Evolutionary conservation across 2,329 filamentous ascomycete species (phyloP).

Genomic region (Dryadomyces quercivorus): DNA sequence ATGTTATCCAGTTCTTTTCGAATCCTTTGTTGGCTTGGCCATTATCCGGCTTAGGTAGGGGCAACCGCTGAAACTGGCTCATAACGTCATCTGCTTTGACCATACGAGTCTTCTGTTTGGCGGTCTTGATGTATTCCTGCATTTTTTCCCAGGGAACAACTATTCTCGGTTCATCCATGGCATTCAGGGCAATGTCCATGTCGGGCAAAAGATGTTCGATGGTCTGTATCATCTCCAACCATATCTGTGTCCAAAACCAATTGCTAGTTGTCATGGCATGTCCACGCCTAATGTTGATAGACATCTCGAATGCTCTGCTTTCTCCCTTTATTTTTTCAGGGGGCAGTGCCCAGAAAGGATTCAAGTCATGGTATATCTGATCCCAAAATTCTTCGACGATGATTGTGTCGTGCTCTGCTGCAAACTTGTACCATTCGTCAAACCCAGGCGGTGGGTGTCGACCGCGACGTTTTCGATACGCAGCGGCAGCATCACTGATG

Average conservation of each 20-base stretch:
- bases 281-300: conserved; percentile 43
- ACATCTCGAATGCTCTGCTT: conserved; percentile 45
- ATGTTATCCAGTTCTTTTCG: conserved; percentile 37
- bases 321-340: conserved; percentile 33
- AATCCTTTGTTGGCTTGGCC: conserved; percentile 19
- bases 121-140: conserved; percentile 37
- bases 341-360: conserved; percentile 45
- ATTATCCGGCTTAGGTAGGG: conserved; percentile 21
- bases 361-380: conserved; percentile 49
- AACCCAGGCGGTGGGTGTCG: conserved; percentile 54
- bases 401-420: conserved; percentile 36
- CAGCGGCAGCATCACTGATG: conserved; percentile 37
- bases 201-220: conserved; percentile 48
- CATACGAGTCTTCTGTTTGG: conserved; percentile 28
- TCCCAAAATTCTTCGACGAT: conserved; percentile 53
- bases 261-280: conserved; percentile 37
- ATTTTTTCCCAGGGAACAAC: conserved; percentile 53
- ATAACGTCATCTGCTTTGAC: conserved; percentile 21
- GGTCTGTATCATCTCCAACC: conserved; percentile 38
- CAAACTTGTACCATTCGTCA: conserved; percentile 45
- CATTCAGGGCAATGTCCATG: conserved; percentile 55
- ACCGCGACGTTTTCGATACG: conserved; percentile 43
- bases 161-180: conserved; percentile 54
- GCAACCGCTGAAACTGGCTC: conserved; percentile 28
- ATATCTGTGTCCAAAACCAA: conserved; percentile 47